Evolutionary conservation across 139 green algal species (phyloP).

Genomic region (Choricystis sp.): DNA sequence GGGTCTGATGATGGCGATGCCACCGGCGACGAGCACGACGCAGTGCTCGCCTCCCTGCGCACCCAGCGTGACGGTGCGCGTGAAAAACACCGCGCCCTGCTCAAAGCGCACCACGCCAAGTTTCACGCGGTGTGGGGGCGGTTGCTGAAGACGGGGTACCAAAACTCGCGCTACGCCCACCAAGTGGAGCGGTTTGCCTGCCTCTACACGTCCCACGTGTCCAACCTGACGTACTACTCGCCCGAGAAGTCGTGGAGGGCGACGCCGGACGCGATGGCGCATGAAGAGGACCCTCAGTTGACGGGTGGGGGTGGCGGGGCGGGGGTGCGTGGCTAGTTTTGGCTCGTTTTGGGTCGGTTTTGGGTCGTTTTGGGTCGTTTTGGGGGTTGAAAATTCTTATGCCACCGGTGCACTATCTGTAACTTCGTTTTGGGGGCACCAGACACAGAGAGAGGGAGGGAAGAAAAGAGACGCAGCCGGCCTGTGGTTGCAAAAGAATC

Average conservation of each 20-base stretch:
- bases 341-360: no score
- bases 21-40: not conserved
- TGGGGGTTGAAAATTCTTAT: no score
- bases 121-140: slow-evolving; percentile 91
- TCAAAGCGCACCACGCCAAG: slow-evolving; percentile 49
- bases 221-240: slow-evolving; percentile 76
- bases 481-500: no score
- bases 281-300: slow-evolving; percentile 41
- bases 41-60: not conserved
- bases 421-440: no score
- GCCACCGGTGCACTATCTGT: no score
- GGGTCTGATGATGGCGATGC: no score
- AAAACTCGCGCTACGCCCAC: slow-evolving; percentile 83
- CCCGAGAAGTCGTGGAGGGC: slow-evolving; percentile 72
- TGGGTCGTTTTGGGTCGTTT: no score
- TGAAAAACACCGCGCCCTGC: slow-evolving; percentile 35
- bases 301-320: no score
- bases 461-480: no score
- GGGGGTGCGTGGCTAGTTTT: no score
- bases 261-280: slow-evolving; percentile 58
- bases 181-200: slow-evolving; percentile 84
- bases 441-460: no score
- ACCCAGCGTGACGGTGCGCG: slow-evolving; percentile 21
- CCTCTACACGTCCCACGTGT: slow-evolving; percentile 91
- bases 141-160: slow-evolving; percentile 91